Evolutionary conservation across 495 filamentous ascomycete genomes (phyloP).

Genomic region (Glutinoglossum americanum): DNA sequence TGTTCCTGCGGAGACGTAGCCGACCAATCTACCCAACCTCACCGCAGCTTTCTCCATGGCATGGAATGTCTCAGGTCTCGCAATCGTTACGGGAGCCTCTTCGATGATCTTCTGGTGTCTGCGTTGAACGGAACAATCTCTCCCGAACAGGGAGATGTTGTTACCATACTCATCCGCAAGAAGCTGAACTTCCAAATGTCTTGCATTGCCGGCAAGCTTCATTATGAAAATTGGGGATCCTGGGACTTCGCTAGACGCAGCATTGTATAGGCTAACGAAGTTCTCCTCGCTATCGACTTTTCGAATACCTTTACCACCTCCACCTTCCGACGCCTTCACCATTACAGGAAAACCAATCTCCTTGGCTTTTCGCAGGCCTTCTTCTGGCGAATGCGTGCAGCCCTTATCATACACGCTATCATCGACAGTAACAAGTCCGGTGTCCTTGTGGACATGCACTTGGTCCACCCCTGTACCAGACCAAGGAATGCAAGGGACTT

Average conservation of each 20-base stretch:
- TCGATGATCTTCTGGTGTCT: conserved; percentile 99
- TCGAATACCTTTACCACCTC: conserved; percentile 97
- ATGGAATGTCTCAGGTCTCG: conserved; percentile 68
- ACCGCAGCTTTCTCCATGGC: conserved; percentile 96
- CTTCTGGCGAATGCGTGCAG: conserved; percentile 69
- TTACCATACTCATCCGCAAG: conserved; percentile 98
- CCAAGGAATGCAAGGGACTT: conserved; percentile 97
- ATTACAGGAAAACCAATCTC: conserved; percentile 97
- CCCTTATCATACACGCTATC: conserved; percentile 76
- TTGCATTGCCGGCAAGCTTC: conserved; percentile 92
- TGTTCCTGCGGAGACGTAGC: conserved; percentile 96
- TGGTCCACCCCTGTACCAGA: conserved; percentile 77
- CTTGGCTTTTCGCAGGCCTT: conserved; percentile 67
- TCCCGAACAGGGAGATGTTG: conserved; percentile 94
- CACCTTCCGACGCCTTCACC: conserved; percentile 99
- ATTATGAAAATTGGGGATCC: conserved; percentile 99
- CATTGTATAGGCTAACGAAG: conserved; percentile 73
- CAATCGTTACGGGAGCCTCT: conserved; percentile 93
- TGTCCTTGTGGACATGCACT: conserved; percentile 50
- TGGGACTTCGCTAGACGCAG: conserved; percentile 93
- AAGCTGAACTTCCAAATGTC: conserved; percentile 94
- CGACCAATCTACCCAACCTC: conserved; percentile 76
- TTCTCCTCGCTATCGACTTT: conserved; percentile 76
- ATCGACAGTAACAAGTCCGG: conserved; percentile 75
- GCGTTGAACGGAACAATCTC: conserved; percentile 97